Conservation (phyloP, 208 protist genomes). For the Trichomonas gallinae region DNA sequence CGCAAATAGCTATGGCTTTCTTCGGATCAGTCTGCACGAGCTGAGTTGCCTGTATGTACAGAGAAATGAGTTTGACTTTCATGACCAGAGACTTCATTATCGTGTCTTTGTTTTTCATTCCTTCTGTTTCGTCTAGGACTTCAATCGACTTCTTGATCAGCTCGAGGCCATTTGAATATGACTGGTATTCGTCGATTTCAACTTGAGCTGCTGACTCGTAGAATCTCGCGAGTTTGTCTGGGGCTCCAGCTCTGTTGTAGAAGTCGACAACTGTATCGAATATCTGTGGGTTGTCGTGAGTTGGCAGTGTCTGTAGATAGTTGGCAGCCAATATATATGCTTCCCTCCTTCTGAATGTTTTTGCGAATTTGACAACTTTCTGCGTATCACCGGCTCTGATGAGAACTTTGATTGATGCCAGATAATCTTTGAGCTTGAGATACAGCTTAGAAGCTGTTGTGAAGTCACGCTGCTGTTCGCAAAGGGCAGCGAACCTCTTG, state of each 20-base stretch:
- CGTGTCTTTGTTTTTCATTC: background rate
- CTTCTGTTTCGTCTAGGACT: background rate
- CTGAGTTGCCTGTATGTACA: background rate
- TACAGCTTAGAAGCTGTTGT: background rate
- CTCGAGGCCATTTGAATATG: background rate
- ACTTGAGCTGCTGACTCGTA: background rate
- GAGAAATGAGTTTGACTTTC: background rate
- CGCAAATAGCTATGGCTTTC: background rate
- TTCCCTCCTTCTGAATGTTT: background rate
- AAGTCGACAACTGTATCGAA: background rate
- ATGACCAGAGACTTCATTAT: background rate
- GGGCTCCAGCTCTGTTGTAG: background rate
- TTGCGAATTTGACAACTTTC: conserved; percentile 12
- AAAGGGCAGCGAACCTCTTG: background rate
- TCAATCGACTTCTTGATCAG: background rate
- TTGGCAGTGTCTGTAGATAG: background rate
- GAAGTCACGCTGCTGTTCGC: background rate
- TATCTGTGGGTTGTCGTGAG: background rate
- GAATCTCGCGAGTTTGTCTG: background rate
- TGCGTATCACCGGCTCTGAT: background rate
- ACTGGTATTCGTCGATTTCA: background rate
- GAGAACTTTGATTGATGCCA: background rate
- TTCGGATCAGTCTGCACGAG: background rate
- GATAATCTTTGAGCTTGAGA: background rate
- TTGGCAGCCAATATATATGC: background rate